These are phyloP conservation scores for Coemansia asiatica DNA, from an alignment of 192 early-diverging fungal genomes.

Conservation along the genomic window DNA sequence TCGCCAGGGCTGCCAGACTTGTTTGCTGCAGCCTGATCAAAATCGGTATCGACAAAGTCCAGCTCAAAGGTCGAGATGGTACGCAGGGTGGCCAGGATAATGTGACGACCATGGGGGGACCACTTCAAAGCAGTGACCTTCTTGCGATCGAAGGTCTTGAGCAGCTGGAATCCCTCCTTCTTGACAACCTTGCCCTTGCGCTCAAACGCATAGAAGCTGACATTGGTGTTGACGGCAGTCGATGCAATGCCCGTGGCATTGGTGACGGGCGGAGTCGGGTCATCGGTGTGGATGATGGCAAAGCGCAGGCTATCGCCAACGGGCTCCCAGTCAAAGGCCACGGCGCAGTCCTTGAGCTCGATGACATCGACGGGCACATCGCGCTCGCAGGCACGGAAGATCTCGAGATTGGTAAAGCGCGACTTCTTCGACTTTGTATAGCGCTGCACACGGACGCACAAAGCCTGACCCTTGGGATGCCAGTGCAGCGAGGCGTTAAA, in stretches of 20 bases:
- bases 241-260: constrained; percentile 56
- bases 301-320: constrained; percentile 74
- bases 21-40: constrained; percentile 58
- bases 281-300: constrained; percentile 79
- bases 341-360: constrained; percentile 82
- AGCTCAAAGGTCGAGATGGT: constrained; percentile 73
- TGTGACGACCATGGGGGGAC: constrained; percentile 95
- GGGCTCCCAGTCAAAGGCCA: constrained; percentile 96
- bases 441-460: constrained; percentile 91
- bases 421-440: constrained; percentile 89
- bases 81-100: constrained; percentile 83
- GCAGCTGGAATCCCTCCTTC: constrained; percentile 72
- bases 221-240: constrained; percentile 61
- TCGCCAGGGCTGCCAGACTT: constrained; percentile 61
- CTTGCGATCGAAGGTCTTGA: constrained; percentile 83
- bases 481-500: constrained; percentile 85
- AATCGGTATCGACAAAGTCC: constrained; percentile 93
- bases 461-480: constrained; percentile 86
- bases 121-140: constrained; percentile 82
- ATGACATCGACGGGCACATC: constrained; percentile 96
- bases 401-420: constrained; percentile 86
- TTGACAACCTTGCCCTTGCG: constrained; percentile 65
- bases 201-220: constrained; percentile 86
- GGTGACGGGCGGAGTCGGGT: constrained; percentile 60
- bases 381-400: constrained; percentile 89